Percentiles rank a stretch among this genome's conserved stretches.
Conservation (phyloP, 2,329 filamentous ascomycete species). For the Fusarium odoratissimum region DNA sequence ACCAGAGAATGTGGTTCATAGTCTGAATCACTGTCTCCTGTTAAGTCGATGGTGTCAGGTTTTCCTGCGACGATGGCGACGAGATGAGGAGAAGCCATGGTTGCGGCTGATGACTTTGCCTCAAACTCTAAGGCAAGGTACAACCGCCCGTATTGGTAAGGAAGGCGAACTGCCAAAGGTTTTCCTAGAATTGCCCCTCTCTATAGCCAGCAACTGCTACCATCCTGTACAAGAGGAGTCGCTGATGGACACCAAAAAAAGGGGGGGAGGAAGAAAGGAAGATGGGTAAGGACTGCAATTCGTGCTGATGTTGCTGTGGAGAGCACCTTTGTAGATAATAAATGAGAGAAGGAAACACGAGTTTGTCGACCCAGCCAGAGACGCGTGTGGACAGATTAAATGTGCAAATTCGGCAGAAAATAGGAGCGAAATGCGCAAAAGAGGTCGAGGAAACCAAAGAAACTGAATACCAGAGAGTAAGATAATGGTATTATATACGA, state of each 20-base stretch:
- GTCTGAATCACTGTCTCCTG: conserved; percentile 20
- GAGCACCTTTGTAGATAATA: conserved; percentile 21
- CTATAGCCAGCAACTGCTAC: conserved; percentile 36
- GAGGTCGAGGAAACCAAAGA: background rate
- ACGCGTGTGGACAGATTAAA: conserved; percentile 37
- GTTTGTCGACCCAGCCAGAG: conserved; percentile 23
- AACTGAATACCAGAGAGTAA: background rate
- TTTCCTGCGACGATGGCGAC: conserved; percentile 10
- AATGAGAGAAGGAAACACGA: conserved; percentile 26
- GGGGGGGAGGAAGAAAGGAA: background rate
- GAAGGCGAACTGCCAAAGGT: conserved; percentile 32
- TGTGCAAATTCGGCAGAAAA: conserved; percentile 10
- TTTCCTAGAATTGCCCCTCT: conserved; percentile 45
- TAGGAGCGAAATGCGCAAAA: conserved; percentile 5
- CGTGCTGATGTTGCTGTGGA: conserved; percentile 15
- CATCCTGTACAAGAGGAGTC: conserved; percentile 37
- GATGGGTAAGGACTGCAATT: conserved; percentile 5
- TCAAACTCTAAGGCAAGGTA: conserved; percentile 25
- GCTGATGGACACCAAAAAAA: conserved; percentile 4
- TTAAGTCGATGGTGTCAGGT: conserved; percentile 36
- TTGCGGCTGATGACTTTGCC: conserved; percentile 34
- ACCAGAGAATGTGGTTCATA: background rate
- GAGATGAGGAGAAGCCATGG: conserved; percentile 15
- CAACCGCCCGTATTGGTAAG: background rate
- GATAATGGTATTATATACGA: background rate